Conservation (phyloP, 1,284 basidiomycete genomes). For the Polyporus tsugae region DNA sequence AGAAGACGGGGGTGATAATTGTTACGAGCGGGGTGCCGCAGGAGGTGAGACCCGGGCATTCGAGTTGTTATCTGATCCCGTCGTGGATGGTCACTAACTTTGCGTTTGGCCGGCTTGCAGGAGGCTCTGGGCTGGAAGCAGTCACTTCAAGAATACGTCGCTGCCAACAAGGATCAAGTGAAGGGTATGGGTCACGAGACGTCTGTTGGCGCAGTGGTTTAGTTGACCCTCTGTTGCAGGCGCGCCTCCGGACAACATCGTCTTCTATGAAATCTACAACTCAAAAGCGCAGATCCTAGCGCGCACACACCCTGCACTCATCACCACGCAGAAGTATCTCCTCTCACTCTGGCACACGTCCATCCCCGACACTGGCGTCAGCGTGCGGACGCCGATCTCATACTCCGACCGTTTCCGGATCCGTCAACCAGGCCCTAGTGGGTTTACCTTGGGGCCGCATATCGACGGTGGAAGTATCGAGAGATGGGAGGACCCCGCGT, state of each 20-base stretch:
- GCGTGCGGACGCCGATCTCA: constrained; percentile 66
- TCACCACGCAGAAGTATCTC: constrained; percentile 61
- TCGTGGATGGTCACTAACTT: constrained; percentile 15
- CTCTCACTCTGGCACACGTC: constrained; percentile 68
- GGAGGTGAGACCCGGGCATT: constrained; percentile 44
- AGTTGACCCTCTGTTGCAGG: constrained; percentile 48
- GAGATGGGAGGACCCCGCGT: constrained; percentile 79
- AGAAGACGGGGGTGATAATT: constrained; percentile 65
- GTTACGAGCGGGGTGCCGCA: constrained; percentile 66
- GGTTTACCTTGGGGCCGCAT: constrained; percentile 73
- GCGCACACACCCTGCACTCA: constrained; percentile 60
- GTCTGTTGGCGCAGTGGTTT: background rate
- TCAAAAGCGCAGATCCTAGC: constrained; percentile 65
- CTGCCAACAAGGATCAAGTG: constrained; percentile 56
- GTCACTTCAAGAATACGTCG: constrained; percentile 63
- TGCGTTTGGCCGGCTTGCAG: constrained; percentile 38
- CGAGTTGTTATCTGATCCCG: background rate
- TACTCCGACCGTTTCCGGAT: constrained; percentile 85
- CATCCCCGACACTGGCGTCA: constrained; percentile 50
- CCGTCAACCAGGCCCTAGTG: constrained; percentile 73
- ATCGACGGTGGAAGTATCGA: constrained; percentile 82
- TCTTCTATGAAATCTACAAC: constrained; percentile 80
- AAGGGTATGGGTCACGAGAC: constrained; percentile 47
- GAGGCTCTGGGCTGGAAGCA: constrained; percentile 72
- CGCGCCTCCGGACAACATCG: constrained; percentile 71